A percentile compares a stretch with the other conserved stretches of the same genome.
Conservation (phyloP, 164 flowering plant genomes). For the Chimonanthus praecox region DNA sequence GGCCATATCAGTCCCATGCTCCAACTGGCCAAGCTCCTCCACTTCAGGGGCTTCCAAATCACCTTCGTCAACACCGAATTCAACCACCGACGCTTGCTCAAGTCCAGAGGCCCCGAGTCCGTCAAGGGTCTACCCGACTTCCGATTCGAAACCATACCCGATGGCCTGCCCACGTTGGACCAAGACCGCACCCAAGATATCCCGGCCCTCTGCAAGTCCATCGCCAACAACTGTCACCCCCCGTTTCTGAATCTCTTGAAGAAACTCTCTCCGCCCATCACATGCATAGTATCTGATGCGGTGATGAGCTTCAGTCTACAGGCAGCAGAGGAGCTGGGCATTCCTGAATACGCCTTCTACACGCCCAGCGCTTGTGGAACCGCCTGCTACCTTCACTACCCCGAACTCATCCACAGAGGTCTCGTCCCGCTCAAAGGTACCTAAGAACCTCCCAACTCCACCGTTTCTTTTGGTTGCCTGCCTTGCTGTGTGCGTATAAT, state of each 20-base stretch:
- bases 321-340: slow-evolving; percentile 27
- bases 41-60: slow-evolving; percentile 21
- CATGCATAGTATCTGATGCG: slow-evolving; percentile 30
- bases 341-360: slow-evolving; percentile 28
- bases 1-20: slow-evolving; percentile 22
- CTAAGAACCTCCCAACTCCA: background rate
- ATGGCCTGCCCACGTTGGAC: slow-evolving; percentile 37
- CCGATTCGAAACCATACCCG: slow-evolving; percentile 26
- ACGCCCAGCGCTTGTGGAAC: slow-evolving; percentile 25
- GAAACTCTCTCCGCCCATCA: slow-evolving; percentile 24
- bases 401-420: slow-evolving; percentile 15
- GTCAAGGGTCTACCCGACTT: slow-evolving; percentile 14
- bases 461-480: too few species aligned
- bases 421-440: slow-evolving; percentile 31
- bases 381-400: slow-evolving; percentile 15
- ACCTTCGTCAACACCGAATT: slow-evolving; percentile 21
- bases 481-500: too few species aligned
- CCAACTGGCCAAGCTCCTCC: slow-evolving; percentile 14
- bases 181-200: slow-evolving; percentile 32
- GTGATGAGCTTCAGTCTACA: slow-evolving; percentile 27
- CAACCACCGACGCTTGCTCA: slow-evolving; percentile 9
- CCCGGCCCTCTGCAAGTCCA: slow-evolving; percentile 22
- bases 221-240: slow-evolving; percentile 9
- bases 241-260: slow-evolving; percentile 27
- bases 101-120: slow-evolving; percentile 8